A percentile compares a stretch with the other conserved stretches of the same genome.
phyloP scores from a whole-genome alignment of 139 green algal species.

The Chlamydomonas incerta region DNA sequence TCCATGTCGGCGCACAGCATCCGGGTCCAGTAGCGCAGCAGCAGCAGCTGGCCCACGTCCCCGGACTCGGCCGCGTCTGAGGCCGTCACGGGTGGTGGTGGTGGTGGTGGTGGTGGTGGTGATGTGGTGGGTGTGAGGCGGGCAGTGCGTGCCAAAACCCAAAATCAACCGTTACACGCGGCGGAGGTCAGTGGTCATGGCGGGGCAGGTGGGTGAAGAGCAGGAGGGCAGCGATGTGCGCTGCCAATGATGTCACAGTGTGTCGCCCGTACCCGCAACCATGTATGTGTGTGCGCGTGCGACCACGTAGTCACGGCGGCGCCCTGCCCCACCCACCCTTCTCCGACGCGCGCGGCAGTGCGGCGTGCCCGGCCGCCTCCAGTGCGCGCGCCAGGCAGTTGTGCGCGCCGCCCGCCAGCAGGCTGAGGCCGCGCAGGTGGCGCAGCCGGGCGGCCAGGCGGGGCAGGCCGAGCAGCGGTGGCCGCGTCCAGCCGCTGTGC shows the following conservation, averaged over 20 bases:
- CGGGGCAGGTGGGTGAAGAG: too few relatives aligned
- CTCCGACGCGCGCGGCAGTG: neutral
- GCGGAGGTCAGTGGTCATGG: too few relatives aligned
- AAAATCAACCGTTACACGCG: neutral
- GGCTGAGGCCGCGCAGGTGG: neutral
- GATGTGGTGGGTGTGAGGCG: neutral
- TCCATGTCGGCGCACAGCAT: conserved; percentile 18
- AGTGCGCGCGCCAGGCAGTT: neutral
- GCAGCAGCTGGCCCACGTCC: conserved; percentile 11
- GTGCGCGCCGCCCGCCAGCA: conserved; percentile 15
- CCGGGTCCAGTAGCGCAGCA: conserved; percentile 26
- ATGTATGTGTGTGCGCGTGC: too few relatives aligned
- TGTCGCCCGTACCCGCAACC: too few relatives aligned
- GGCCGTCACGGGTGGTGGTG: too few relatives aligned
- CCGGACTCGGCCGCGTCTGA: neutral
- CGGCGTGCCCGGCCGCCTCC: neutral
- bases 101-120: neutral
- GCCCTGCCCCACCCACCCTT: neutral
- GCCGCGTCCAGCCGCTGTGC: too few relatives aligned
- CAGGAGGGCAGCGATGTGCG: neutral
- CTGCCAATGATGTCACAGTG: too few relatives aligned
- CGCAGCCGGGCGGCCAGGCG: neutral
- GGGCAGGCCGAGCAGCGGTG: neutral
- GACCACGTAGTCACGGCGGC: too few relatives aligned
- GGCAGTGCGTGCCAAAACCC: neutral